Conservation (phyloP, 768 basidiomycete genomes). For the Fistulinella prunicolor region DNA sequence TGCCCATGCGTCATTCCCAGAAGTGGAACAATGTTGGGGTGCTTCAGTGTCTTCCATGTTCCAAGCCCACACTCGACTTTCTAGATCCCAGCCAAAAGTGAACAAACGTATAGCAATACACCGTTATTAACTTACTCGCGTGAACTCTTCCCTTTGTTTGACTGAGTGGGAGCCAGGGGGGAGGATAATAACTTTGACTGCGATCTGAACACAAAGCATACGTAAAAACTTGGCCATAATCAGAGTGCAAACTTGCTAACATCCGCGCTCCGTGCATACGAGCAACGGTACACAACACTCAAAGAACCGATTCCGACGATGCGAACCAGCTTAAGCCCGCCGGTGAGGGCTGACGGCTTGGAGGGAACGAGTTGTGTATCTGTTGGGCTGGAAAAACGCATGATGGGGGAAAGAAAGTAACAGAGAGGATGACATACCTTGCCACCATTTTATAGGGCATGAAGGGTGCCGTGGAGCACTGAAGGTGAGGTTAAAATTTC, state of each 20-base stretch:
- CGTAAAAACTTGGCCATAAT: not conserved
- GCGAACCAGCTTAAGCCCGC: not conserved
- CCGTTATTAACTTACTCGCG: not conserved
- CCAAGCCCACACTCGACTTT: conserved; percentile 2
- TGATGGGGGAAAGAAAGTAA: no score
- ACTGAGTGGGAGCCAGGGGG: not conserved
- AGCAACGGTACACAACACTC: not conserved
- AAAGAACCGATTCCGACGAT: not conserved
- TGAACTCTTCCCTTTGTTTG: not conserved
- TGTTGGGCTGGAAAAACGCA: no score
- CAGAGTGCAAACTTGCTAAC: not conserved
- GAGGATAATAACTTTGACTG: conserved; percentile 1
- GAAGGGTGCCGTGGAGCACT: no score
- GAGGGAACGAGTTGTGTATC: no score
- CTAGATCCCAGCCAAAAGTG: not conserved
- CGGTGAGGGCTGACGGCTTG: not conserved
- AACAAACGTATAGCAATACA: not conserved
- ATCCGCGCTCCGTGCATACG: not conserved
- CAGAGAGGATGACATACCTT: no score
- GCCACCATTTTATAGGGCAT: no score
- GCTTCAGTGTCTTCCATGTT: conserved; percentile 3
- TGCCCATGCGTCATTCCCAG: not conserved
- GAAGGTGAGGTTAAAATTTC: no score
- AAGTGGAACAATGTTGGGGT: conserved; percentile 10
- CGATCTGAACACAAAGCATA: not conserved